A percentile compares a stretch with the other conserved stretches of the same genome.
phyloP scores from a whole-genome alignment of 2,329 filamentous ascomycete species.

The Lomentospora prolificans region DNA sequence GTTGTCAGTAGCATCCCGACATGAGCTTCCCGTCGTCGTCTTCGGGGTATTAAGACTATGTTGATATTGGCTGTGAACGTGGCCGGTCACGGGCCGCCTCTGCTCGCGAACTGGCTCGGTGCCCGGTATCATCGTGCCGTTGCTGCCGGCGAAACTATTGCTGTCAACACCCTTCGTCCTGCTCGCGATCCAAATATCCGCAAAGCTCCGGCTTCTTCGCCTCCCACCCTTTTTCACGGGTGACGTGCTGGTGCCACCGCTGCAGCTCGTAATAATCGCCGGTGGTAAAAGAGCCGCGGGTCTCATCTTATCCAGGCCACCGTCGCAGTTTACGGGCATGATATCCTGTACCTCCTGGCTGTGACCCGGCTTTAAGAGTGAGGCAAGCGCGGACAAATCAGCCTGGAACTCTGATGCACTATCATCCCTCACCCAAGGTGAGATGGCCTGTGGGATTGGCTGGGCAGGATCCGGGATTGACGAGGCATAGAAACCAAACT shows the following conservation, averaged over 20 bases:
- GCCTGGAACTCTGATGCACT: constrained; percentile 1
- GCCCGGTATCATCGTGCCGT: not conserved
- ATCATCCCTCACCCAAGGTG: not conserved
- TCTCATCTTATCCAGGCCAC: not conserved
- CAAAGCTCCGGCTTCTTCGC: not conserved
- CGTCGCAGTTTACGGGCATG: not conserved
- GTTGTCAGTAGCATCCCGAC: not conserved
- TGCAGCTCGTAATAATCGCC: not conserved
- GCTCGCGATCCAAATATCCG: constrained; percentile 1
- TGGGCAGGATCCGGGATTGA: not conserved
- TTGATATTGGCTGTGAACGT: too few relatives aligned
- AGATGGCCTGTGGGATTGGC: not conserved
- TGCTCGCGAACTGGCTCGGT: too few relatives aligned
- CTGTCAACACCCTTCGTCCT: not conserved
- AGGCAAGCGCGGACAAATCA: not conserved
- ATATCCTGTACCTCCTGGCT: not conserved
- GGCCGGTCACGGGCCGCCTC: too few relatives aligned
- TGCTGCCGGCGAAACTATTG: not conserved
- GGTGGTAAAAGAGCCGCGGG: not conserved
- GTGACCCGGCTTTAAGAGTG: not conserved
- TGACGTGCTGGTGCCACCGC: not conserved
- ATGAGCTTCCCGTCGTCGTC: too few relatives aligned
- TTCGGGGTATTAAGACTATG: too few relatives aligned
- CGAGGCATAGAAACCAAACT: constrained; percentile 1
- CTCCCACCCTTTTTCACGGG: not conserved